A percentile compares a stretch with the other conserved stretches of the same genome.
Evolutionary conservation across 169 alveolate species (phyloP).

Genomic region (Plasmodium coatneyi): DNA sequence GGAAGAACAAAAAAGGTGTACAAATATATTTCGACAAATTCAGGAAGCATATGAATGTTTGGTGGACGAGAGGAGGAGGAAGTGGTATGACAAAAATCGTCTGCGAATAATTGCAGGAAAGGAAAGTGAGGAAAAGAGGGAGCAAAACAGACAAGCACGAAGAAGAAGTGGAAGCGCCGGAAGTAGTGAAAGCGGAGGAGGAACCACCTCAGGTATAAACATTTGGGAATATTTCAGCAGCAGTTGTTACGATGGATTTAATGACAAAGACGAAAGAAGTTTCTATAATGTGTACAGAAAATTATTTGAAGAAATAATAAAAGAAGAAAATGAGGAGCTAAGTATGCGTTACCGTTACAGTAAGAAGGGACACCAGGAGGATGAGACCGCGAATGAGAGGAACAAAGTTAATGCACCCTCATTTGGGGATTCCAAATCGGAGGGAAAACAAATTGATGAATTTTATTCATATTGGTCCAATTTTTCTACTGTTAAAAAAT

Average conservation of each 20-base stretch:
- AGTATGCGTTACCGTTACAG: constrained; percentile 69
- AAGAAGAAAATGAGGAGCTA: constrained; percentile 77
- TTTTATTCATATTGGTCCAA: constrained; percentile 89
- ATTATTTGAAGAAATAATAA: constrained; percentile 83
- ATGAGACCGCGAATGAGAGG: constrained; percentile 25
- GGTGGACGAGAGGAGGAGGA: constrained; percentile 86
- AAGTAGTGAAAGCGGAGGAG: not conserved
- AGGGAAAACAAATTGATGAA: constrained; percentile 79
- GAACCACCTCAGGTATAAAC: constrained; percentile 77
- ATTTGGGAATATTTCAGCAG: constrained; percentile 84
- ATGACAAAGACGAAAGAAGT: constrained; percentile 81
- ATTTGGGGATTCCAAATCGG: constrained; percentile 84
- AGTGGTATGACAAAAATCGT: constrained; percentile 83
- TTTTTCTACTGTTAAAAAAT: constrained; percentile 82
- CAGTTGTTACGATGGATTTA: constrained; percentile 75
- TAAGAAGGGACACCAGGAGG: constrained; percentile 67
- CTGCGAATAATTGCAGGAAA: constrained; percentile 83
- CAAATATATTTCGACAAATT: constrained; percentile 83
- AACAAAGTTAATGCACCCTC: constrained; percentile 35
- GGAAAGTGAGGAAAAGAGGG: constrained; percentile 7
- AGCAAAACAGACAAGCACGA: not conserved
- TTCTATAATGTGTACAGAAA: constrained; percentile 86
- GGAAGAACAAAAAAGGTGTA: constrained; percentile 78
- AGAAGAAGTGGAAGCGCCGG: not conserved
- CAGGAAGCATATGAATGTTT: constrained; percentile 91